These are phyloP conservation scores for Millerago galiae DNA, from an alignment of 805 yeast species.

Conservation along the genomic window DNA sequence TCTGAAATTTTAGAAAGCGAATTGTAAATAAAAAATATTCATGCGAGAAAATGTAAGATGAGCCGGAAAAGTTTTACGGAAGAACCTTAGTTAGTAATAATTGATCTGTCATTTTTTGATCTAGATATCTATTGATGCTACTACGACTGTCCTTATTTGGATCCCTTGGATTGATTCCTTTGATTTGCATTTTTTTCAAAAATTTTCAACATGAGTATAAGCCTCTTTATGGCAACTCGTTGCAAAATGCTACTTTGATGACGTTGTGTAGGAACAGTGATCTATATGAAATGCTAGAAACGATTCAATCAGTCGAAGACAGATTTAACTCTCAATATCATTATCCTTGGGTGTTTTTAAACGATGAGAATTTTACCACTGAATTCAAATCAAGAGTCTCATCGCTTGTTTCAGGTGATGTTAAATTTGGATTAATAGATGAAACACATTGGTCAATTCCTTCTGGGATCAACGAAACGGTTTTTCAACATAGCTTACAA, in stretches of 20 bases:
- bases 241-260: slow-evolving; percentile 36
- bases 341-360: slow-evolving; percentile 91
- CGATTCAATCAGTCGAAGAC: slow-evolving; percentile 39
- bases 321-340: slow-evolving; percentile 47
- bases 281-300: slow-evolving; percentile 41
- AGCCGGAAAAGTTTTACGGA: too few relatives aligned
- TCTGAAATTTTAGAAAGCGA: slow-evolving; percentile 27
- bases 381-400: slow-evolving; percentile 56
- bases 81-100: too few relatives aligned
- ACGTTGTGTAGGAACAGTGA: slow-evolving; percentile 58
- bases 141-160: too few relatives aligned
- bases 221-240: not conserved
- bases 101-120: too few relatives aligned
- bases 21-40: not conserved
- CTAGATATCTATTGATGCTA: too few relatives aligned
- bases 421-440: slow-evolving; percentile 69
- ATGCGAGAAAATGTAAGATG: not conserved
- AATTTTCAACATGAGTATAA: too few relatives aligned
- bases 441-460: slow-evolving; percentile 84
- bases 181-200: too few relatives aligned
- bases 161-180: too few relatives aligned
- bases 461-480: slow-evolving; percentile 63
- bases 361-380: slow-evolving; percentile 68
- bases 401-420: slow-evolving; percentile 55
- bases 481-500: slow-evolving; percentile 58